Conservation (phyloP, 371 early-diverging fungal species). For the Chytridium lagenaria region DNA sequence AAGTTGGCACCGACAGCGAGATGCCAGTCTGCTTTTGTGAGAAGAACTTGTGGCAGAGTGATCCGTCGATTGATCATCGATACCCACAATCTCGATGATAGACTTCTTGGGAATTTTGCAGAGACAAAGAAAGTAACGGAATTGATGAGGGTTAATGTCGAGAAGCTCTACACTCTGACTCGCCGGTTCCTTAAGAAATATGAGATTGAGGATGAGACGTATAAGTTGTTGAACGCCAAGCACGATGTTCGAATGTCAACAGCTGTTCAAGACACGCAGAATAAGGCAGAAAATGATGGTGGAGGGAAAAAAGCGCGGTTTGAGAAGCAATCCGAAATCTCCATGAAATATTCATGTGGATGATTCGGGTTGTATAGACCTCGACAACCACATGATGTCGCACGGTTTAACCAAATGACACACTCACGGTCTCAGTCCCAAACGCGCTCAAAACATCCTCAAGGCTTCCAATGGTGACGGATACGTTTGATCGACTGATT, state of each 20-base stretch:
- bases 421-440: not conserved
- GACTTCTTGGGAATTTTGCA: not conserved
- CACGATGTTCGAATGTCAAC: not conserved
- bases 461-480: not conserved
- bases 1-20: not conserved
- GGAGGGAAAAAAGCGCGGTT: not conserved
- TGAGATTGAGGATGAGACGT: slow-evolving; percentile 4
- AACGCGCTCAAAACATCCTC: not conserved
- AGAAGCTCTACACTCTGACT: slow-evolving; percentile 1
- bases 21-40: not conserved
- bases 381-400: slow-evolving; percentile 1
- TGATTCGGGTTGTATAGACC: slow-evolving; percentile 26
- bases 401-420: not conserved
- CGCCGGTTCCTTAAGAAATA: not conserved
- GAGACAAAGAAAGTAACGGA: not conserved
- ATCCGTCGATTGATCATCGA: not conserved
- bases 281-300: not conserved
- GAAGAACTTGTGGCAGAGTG: not conserved
- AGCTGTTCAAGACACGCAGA: not conserved
- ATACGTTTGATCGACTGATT: slow-evolving; percentile 6
- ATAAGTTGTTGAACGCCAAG: not conserved
- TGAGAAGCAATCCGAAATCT: slow-evolving; percentile 26
- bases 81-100: not conserved
- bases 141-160: not conserved
- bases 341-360: slow-evolving; percentile 33